Evolutionary conservation across 2,329 filamentous ascomycete genomes (phyloP).

Genomic region (Alternaria sp.): DNA sequence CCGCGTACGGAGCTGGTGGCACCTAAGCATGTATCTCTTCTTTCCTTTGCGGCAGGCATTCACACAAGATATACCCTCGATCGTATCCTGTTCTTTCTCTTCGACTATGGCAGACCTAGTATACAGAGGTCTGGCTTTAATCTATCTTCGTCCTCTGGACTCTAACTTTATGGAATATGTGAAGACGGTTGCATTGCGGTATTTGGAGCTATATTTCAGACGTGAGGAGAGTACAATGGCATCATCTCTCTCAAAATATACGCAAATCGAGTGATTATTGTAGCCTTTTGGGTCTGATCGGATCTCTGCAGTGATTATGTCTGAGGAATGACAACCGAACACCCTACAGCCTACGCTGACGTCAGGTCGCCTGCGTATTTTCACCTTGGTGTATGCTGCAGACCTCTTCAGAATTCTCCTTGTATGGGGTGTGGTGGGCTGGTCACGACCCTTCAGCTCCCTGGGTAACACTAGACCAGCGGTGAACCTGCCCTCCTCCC

Average conservation of each 20-base stretch:
- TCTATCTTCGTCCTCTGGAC: background rate
- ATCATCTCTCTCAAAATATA: background rate
- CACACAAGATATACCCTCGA: constrained; percentile 17
- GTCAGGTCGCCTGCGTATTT: too few relatives aligned
- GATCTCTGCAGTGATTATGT: background rate
- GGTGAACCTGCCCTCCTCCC: background rate
- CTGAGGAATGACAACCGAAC: accelerated
- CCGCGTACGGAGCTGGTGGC: constrained; percentile 11
- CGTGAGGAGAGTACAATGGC: background rate
- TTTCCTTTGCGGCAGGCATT: constrained; percentile 9
- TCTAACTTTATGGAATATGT: background rate
- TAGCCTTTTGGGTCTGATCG: background rate
- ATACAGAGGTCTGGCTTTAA: background rate
- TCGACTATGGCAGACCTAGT: background rate
- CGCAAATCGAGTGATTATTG: background rate
- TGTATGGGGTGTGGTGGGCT: background rate
- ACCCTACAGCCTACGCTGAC: background rate
- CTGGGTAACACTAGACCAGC: background rate
- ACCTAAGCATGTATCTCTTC: constrained; percentile 2
- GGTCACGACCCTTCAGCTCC: background rate
- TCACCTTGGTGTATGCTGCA: too few relatives aligned
- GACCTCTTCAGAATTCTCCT: background rate
- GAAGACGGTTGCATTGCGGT: background rate
- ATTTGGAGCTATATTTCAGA: background rate
- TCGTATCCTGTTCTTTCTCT: constrained; percentile 7